Percentiles rank a stretch among this genome's conserved stretches.
Conservation (phyloP, 306 rosid genomes). For the Cucurbita pepo region DNA sequence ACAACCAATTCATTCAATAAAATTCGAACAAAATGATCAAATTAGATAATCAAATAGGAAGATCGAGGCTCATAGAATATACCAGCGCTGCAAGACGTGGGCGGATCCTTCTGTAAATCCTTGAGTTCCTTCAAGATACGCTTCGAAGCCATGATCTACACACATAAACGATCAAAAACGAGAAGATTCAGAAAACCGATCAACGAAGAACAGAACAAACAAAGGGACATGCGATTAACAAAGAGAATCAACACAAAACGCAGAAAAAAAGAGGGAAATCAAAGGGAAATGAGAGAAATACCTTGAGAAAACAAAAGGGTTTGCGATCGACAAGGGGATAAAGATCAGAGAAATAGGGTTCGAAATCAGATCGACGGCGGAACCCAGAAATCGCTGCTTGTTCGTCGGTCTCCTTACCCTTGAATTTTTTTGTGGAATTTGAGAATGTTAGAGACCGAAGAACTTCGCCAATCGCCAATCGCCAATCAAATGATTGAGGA, state of each 20-base stretch:
- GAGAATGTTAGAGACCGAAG: neutral
- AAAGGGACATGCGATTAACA: neutral
- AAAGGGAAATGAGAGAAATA: neutral
- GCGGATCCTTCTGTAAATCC: slow-evolving; percentile 82
- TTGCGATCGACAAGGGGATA: neutral
- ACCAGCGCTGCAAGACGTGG: slow-evolving; percentile 77
- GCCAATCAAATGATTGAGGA: neutral
- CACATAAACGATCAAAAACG: neutral
- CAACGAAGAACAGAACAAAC: neutral
- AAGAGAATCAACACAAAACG: neutral
- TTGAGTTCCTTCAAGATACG: slow-evolving; percentile 64
- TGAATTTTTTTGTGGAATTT: neutral
- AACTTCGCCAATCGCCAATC: neutral
- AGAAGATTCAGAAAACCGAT: neutral
- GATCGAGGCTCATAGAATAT: neutral
- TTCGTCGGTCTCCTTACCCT: slow-evolving; percentile 1
- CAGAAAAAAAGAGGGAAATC: neutral
- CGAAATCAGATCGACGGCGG: slow-evolving; percentile 1
- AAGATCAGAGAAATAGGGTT: neutral
- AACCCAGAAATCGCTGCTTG: neutral
- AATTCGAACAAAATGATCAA: neutral
- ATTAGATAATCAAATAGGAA: neutral
- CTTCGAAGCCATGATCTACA: slow-evolving; percentile 50
- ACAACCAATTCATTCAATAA: neutral
- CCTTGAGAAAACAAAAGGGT: neutral